phyloP scores from a whole-genome alignment of 1,139 yeast species.

The Pichia inconspicua region DNA sequence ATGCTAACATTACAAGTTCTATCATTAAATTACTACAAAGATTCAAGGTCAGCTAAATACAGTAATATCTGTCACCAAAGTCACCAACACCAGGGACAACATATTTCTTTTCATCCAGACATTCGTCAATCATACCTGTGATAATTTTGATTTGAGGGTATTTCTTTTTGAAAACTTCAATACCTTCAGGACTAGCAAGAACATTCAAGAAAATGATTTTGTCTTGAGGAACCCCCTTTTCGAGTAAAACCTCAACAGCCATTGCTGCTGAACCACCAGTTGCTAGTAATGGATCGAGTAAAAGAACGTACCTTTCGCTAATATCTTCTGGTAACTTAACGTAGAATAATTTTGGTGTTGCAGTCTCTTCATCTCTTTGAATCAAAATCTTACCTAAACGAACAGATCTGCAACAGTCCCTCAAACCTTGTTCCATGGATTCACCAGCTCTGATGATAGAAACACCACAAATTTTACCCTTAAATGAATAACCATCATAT shows the following conservation, averaged over 20 bases:
- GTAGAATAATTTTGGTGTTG: slow-evolving; percentile 69
- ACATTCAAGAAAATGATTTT: slow-evolving; percentile 83
- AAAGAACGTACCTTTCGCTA: slow-evolving; percentile 74
- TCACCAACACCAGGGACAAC: slow-evolving; percentile 95
- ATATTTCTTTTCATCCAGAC: slow-evolving; percentile 74
- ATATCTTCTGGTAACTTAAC: slow-evolving; percentile 93
- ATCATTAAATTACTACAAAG: no score
- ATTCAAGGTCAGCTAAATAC: slow-evolving; percentile 42
- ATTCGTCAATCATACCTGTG: slow-evolving; percentile 88
- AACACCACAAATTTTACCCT: slow-evolving; percentile 95
- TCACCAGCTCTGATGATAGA: slow-evolving; percentile 97
- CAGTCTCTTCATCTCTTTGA: slow-evolving; percentile 95
- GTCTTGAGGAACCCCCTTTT: slow-evolving; percentile 80
- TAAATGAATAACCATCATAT: slow-evolving; percentile 72
- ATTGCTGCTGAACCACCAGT: slow-evolving; percentile 97
- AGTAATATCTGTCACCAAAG: slow-evolving; percentile 95
- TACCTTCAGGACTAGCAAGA: slow-evolving; percentile 93
- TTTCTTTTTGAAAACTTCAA: slow-evolving; percentile 62
- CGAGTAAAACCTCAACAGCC: slow-evolving; percentile 87
- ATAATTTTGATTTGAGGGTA: slow-evolving; percentile 83
- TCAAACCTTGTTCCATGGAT: slow-evolving; percentile 94
- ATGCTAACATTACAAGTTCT: no score
- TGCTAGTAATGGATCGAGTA: slow-evolving; percentile 95
- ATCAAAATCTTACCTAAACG: slow-evolving; percentile 92
- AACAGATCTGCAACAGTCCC: slow-evolving; percentile 94